A percentile compares a stretch with the other conserved stretches of the same genome.
Conservation (phyloP, 768 basidiomycete genomes). For the Cystofilobasidium macerans region DNA sequence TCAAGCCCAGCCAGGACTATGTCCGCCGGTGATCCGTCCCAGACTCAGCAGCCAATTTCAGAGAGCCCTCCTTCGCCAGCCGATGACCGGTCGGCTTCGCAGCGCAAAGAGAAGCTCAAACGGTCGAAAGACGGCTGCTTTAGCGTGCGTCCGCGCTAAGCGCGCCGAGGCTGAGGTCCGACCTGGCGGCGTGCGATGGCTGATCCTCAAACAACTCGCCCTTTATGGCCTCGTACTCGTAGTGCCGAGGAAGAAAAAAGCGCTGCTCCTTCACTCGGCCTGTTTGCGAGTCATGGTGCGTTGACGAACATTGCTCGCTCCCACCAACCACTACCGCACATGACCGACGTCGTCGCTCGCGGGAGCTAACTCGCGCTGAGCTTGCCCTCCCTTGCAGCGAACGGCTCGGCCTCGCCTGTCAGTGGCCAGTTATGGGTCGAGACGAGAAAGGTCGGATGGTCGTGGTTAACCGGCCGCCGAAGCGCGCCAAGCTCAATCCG, state of each 20-base stretch:
- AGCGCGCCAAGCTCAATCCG: not conserved
- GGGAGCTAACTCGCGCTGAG: not conserved
- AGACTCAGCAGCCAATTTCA: too few relatives aligned
- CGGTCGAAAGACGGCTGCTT: constrained; percentile 1
- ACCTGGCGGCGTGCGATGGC: too few relatives aligned
- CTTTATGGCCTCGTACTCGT: too few relatives aligned
- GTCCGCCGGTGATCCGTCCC: too few relatives aligned
- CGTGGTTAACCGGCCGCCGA: not conserved
- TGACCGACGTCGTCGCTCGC: too few relatives aligned
- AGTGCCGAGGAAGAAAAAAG: too few relatives aligned
- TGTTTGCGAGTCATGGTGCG: not conserved
- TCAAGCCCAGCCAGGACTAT: too few relatives aligned
- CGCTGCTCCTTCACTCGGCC: too few relatives aligned
- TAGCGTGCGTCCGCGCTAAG: not conserved
- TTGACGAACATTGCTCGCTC: too few relatives aligned
- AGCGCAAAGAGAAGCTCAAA: not conserved
- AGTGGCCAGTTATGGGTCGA: not conserved
- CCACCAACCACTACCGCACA: too few relatives aligned
- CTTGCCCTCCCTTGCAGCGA: not conserved
- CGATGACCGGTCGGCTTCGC: not conserved
- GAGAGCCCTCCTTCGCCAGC: not conserved
- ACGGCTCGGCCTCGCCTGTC: not conserved
- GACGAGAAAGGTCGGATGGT: not conserved
- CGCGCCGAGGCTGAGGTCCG: too few relatives aligned
- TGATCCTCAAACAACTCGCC: too few relatives aligned